Base-by-base conservation (phyloP, 2,329 filamentous ascomycete genomes). In the Hypocrella siamensis region DNA sequence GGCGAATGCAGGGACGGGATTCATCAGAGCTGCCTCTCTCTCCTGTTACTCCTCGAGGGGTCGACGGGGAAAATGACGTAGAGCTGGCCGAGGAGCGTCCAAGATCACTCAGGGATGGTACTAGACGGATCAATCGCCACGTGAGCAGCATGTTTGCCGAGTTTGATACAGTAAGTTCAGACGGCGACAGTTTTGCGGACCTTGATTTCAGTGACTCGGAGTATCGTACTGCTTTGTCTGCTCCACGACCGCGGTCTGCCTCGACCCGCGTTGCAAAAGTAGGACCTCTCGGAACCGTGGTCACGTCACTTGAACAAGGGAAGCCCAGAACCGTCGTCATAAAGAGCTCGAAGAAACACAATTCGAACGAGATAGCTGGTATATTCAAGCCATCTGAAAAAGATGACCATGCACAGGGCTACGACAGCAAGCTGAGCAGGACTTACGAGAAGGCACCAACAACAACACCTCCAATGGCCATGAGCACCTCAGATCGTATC, bases 141-240 rank as follows among this genome's bases (percentile, higher is more conserved):
- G 76, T 82, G 30, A 88, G 80, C 53, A 90, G 81, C 47, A 60
- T 92, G n/a, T 90, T 90, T 52, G 80, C 82, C 19, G 82, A 82
- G 0, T 90, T 92, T 42, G 81, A 88, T 29, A 72, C 71, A 10
- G 65, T 63, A 28, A 83, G 74, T 45, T 77, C 76, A 6, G 75
- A 75, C 28, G 76, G 81, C 34, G 61, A 49, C 3, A 72, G 77
- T 26, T 75, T 75, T 49, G 60, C 53, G 19, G 71, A 76, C 36
- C 59, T 52, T 4, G 73, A 79, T 30, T 39, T 70, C 38, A 78
- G 70, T 43, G 79, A 82, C 42, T 66, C 68, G 2, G 78, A 83
- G 42, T 80, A 67, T 49, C 63, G 67, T 35, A 80, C 75, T 5
- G 70, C 71, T 2, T 56, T 80, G 12, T 74, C 73, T 9, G 74